phyloP scores from a whole-genome alignment of 2,329 filamentous ascomycete genomes.

The Berkeleyomyces basicola region DNA sequence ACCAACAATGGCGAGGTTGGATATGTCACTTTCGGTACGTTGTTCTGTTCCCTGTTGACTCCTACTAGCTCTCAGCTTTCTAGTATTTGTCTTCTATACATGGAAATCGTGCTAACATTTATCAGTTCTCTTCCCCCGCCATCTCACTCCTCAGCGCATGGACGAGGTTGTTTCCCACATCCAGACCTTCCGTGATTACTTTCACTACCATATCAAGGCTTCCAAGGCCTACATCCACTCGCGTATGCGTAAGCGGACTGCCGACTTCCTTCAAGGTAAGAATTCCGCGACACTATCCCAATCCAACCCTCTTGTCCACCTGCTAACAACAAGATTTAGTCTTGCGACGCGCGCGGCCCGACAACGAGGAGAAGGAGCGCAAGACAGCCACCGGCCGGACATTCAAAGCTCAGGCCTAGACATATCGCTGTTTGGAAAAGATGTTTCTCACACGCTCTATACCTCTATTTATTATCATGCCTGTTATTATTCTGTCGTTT shows the following conservation, averaged over 20 bases:
- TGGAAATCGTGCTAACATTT: background rate
- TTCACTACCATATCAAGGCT: constrained; percentile 99
- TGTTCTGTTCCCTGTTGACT: no score
- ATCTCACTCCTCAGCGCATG: constrained; percentile 78
- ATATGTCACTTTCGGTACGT: constrained; percentile 90
- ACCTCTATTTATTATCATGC: constrained; percentile 1
- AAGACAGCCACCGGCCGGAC: constrained; percentile 96
- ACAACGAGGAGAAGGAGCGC: constrained; percentile 90
- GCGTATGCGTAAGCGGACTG: constrained; percentile 90
- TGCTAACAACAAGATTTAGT: constrained; percentile 37
- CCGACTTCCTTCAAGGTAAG: constrained; percentile 92
- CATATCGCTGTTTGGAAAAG: constrained; percentile 16
- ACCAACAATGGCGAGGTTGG: constrained; percentile 73
- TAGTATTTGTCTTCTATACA: background rate
- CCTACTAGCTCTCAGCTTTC: background rate
- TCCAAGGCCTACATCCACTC: constrained; percentile 99
- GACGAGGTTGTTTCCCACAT: constrained; percentile 96
- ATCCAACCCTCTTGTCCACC: background rate
- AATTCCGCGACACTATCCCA: background rate
- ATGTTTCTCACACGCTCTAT: constrained; percentile 8
- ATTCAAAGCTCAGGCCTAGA: constrained; percentile 44
- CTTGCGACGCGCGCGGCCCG: constrained; percentile 84
- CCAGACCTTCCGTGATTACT: constrained; percentile 99
- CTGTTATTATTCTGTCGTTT: constrained; percentile 3
- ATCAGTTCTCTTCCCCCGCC: constrained; percentile 82